Evolutionary conservation across 768 basidiomycete genomes (phyloP), one percentile per base, ranked within the genome.

Genomic region (Trametes gibbosa): DNA sequence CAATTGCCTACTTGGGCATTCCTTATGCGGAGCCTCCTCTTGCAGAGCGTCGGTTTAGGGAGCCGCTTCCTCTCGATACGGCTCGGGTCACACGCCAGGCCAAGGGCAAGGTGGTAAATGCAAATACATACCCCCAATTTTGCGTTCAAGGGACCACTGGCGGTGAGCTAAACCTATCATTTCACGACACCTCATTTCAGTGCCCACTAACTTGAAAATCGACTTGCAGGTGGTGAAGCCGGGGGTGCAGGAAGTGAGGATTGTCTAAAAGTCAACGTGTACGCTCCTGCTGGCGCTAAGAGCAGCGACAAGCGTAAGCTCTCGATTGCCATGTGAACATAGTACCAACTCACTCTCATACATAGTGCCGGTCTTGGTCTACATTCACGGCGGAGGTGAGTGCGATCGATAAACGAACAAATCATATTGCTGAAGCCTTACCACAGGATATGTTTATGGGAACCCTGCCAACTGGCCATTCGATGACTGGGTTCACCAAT

Each of bases 391-490:
- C 21, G 74, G 78, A 63, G 73, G 74, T 72, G 46, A 16, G 42
- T 45, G 0, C 8, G 4, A 17, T 13, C 13, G 16, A 32, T 24
- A 5, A 14, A 17, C 0, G 7, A 1, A 7, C 2, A 13, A 35
- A 5, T 4, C 42, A 21, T 23, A n/a, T 23, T 35, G 8, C 50
- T 50, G 5, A 50, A 14, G 5, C 2, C 10, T 1, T 8, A 34
- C 12, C 9, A 14, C 25, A 83, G 83, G 80, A 23, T 87, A 84
- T 58, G 68, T 80, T 21, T 82, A 67, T 62, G 84, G 86, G 5
- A 87, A 86, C 66, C 85, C 84, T 1, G 75, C 73, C 1, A 84
- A 81, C 67, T 88, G 82, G 83, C 84, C 86, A 1, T 87, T 86
- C 66, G 80, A 86, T 63, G 73, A 77, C 63, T 87, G 84, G 85